Evolutionary conservation across 805 yeast species (phyloP).

Genomic region (Cyberlindnera galapagoensis): DNA sequence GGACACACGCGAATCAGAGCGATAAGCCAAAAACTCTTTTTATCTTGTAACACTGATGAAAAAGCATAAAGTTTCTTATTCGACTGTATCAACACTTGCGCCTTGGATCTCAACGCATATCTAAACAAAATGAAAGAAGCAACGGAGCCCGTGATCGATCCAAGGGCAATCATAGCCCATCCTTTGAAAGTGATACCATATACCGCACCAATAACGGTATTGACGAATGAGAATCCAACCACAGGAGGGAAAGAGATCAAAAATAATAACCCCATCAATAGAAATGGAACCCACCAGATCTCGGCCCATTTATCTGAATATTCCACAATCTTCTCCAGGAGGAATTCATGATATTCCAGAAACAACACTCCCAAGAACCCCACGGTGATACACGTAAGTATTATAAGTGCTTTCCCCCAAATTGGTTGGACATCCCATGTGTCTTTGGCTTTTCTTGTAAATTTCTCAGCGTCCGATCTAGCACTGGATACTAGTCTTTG

Average conservation of each 20-base stretch:
- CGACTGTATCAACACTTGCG: conserved; percentile 50
- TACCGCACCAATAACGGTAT: conserved; percentile 68
- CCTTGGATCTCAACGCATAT: conserved; percentile 47
- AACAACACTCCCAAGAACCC: conserved; percentile 7
- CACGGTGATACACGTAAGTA: conserved; percentile 1
- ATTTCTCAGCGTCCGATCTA: conserved; percentile 3
- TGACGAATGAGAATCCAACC: conserved; percentile 69
- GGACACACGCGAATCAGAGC: conserved; percentile 82
- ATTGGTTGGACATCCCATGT: conserved; percentile 14
- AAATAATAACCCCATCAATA: conserved; percentile 49
- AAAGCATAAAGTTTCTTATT: conserved; percentile 70
- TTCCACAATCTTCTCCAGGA: conserved; percentile 16
- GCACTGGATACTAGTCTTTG: conserved; percentile 1
- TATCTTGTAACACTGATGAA: conserved; percentile 64
- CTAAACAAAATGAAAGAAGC: conserved; percentile 67
- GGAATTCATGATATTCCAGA: conserved; percentile 15
- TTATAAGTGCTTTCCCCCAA: conserved; percentile 9
- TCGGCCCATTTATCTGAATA: conserved; percentile 22
- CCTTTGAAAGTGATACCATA: conserved; percentile 73
- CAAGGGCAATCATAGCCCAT: conserved; percentile 67
- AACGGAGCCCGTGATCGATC: conserved; percentile 68
- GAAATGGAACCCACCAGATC: conserved; percentile 30
- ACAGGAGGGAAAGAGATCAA: conserved; percentile 86
- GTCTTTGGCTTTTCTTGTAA: conserved; percentile 2
- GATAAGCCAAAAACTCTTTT: conserved; percentile 58